Evolutionary conservation across 345 rosid species (phyloP).

Genomic region (rapeseed (Brassica napus)): DNA sequence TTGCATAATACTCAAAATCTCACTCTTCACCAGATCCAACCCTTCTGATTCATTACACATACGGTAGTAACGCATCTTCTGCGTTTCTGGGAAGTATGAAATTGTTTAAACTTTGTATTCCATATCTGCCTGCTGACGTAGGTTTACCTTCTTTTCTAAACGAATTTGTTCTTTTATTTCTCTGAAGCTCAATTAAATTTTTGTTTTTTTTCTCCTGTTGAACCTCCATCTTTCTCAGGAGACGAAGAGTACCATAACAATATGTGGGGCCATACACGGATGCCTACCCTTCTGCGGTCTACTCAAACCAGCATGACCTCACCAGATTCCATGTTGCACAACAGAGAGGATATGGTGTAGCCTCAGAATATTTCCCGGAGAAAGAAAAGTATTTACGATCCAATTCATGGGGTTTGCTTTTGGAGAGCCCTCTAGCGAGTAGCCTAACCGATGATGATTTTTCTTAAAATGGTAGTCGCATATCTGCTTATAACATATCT

Average conservation of each 20-base stretch:
- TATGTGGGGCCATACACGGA: constrained; percentile 30
- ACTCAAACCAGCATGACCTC: constrained; percentile 61
- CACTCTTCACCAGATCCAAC: not conserved
- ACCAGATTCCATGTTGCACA: constrained; percentile 52
- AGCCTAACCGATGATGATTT: no score
- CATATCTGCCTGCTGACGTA: not conserved
- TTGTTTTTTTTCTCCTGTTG: not conserved
- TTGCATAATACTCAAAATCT: not conserved
- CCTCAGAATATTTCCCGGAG: constrained; percentile 45
- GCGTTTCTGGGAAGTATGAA: not conserved
- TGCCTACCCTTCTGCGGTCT: constrained; percentile 51
- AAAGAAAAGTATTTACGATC: constrained; percentile 48
- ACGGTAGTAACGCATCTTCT: not conserved
- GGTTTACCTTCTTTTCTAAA: not conserved
- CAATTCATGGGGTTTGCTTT: constrained; percentile 73
- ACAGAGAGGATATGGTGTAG: constrained; percentile 49
- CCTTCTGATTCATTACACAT: not conserved
- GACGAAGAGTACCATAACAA: not conserved
- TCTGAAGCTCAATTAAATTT: no score
- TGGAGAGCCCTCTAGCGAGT: constrained; percentile 70
- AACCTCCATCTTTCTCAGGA: not conserved
- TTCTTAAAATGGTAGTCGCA: no score
- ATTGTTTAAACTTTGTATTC: no score
- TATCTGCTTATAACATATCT: no score
- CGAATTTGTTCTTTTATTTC: no score